phyloP scores from a whole-genome alignment of 2,329 filamentous ascomycete genomes.

The Diaporthe batatas region DNA sequence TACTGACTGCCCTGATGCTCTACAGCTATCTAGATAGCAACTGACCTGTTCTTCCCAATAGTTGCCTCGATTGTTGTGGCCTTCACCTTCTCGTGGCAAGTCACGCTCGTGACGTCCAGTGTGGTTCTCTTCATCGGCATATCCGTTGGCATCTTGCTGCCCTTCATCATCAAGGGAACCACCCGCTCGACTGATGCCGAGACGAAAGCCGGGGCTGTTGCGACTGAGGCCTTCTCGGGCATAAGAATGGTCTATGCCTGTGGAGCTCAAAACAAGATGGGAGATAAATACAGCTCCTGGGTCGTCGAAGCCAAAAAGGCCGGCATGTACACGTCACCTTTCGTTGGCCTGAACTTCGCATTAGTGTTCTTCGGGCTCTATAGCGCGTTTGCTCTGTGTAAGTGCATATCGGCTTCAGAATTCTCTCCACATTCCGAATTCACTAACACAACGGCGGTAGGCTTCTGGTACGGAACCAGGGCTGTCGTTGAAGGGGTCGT shows the following conservation, averaged over 20 bases:
- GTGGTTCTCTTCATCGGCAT: constrained; percentile 68
- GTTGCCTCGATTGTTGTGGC: constrained; percentile 66
- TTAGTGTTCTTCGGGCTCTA: constrained; percentile 69
- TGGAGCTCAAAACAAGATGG: constrained; percentile 69
- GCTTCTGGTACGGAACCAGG: constrained; percentile 74
- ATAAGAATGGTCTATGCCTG: constrained; percentile 75
- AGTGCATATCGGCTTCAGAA: neutral
- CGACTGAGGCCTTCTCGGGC: constrained; percentile 71
- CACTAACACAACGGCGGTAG: constrained; percentile 54
- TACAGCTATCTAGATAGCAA: neutral
- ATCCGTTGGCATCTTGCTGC: constrained; percentile 62
- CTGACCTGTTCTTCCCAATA: neutral
- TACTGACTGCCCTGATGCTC: no score
- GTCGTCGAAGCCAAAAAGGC: constrained; percentile 66
- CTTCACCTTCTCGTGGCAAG: constrained; percentile 69
- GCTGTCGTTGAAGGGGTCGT: constrained; percentile 62
- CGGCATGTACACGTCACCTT: constrained; percentile 62
- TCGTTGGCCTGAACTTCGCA: constrained; percentile 66
- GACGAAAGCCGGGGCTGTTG: constrained; percentile 69
- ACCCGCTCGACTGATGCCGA: constrained; percentile 63
- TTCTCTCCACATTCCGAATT: neutral
- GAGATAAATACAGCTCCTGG: constrained; percentile 66
- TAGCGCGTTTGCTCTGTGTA: constrained; percentile 48
- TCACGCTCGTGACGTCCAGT: constrained; percentile 71
- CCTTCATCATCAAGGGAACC: constrained; percentile 68